These are phyloP conservation scores for Ramichloridium luteum DNA, from an alignment of 2,329 filamentous ascomycete species.

Conservation along the genomic window DNA sequence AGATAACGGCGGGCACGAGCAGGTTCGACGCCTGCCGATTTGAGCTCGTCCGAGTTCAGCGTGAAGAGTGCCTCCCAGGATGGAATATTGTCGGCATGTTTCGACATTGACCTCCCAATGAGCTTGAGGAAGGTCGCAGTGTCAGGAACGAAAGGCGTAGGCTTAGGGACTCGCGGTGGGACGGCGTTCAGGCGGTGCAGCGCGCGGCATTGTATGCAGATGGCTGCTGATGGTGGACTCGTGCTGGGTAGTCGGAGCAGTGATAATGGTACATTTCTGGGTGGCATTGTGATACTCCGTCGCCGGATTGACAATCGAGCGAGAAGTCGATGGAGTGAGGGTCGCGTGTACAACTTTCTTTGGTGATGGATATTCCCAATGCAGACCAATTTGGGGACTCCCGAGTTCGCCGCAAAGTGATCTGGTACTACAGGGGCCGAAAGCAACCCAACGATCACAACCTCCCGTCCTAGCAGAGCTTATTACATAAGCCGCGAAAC, in stretches of 20 bases:
- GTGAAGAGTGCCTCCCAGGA: slow-evolving; percentile 87
- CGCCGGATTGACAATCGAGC: too few species aligned
- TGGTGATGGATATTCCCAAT: too few species aligned
- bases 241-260: neutral
- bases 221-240: neutral
- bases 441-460: too few species aligned
- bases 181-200: slow-evolving; percentile 25
- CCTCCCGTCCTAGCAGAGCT: too few species aligned
- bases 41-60: slow-evolving; percentile 62
- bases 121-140: slow-evolving; percentile 74
- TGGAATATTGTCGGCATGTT: slow-evolving; percentile 75
- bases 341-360: too few species aligned
- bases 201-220: slow-evolving; percentile 7
- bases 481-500: too few species aligned
- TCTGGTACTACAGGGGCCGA: too few species aligned
- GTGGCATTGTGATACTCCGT: neutral
- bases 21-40: slow-evolving; percentile 75
- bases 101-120: slow-evolving; percentile 75
- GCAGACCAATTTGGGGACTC: too few species aligned
- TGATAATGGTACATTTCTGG: neutral
- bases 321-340: too few species aligned
- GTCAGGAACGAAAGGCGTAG: slow-evolving; percentile 79
- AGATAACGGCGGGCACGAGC: slow-evolving; percentile 73
- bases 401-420: slow-evolving; percentile 1
- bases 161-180: slow-evolving; percentile 45